These are phyloP conservation scores for Aspergillus bridgeri DNA, from an alignment of 495 filamentous ascomycete genomes.

Conservation along the genomic window DNA sequence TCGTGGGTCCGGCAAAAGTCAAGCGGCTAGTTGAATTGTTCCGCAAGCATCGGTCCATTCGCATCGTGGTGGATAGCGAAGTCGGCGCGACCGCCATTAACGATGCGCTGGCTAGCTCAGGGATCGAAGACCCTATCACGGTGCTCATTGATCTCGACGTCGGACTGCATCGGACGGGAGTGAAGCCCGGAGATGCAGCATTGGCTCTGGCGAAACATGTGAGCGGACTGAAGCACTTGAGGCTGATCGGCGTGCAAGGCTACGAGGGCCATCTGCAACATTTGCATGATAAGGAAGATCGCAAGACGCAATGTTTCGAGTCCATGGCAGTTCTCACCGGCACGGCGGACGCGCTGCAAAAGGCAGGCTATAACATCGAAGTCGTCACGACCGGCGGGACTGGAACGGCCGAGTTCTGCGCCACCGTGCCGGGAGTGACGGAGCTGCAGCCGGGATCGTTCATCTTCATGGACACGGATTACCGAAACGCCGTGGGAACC, in stretches of 20 bases:
- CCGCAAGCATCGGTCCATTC: conserved; percentile 23
- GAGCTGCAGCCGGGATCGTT: conserved; percentile 40
- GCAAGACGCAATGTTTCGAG: conserved; percentile 26
- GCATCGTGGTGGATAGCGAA: conserved; percentile 35
- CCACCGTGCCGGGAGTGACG: conserved; percentile 35
- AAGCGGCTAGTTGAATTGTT: conserved; percentile 31
- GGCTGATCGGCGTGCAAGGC: conserved; percentile 34
- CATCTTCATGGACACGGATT: conserved; percentile 44
- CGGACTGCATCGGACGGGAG: conserved; percentile 37
- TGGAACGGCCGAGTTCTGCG: conserved; percentile 38
- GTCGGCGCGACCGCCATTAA: conserved; percentile 33
- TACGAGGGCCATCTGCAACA: conserved; percentile 40
- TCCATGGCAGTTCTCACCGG: conserved; percentile 30
- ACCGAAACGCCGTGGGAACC: conserved; percentile 35
- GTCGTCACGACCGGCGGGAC: conserved; percentile 38
- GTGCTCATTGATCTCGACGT: conserved; percentile 37
- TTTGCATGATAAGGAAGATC: conserved; percentile 30
- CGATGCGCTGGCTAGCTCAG: conserved; percentile 22
- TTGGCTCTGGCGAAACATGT: conserved; percentile 29
- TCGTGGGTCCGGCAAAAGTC: conserved; percentile 32
- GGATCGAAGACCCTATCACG: conserved; percentile 24
- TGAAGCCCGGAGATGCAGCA: conserved; percentile 22
- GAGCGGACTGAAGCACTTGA: conserved; percentile 20
- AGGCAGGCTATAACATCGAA: conserved; percentile 29
- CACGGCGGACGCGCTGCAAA: conserved; percentile 26